phyloP scores from a whole-genome alignment of 805 yeast genomes.

The Yarrowia hollandica region DNA sequence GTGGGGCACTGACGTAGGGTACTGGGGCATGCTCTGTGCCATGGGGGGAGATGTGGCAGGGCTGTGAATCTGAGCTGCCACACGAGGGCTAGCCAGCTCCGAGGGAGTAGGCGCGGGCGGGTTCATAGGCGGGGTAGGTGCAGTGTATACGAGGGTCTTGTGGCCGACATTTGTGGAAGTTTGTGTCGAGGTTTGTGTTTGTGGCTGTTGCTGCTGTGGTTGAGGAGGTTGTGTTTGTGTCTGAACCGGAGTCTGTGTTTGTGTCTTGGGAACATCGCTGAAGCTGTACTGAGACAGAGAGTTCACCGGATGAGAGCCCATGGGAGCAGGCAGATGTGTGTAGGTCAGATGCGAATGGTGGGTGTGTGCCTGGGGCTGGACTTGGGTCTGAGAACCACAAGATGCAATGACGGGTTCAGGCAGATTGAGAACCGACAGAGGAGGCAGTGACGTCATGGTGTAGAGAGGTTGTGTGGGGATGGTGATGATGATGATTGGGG shows the following conservation, averaged over 20 bases:
- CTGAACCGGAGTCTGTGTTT: not conserved
- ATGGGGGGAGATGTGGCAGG: slow-evolving; percentile 3
- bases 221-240: no score
- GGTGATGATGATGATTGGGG: no score
- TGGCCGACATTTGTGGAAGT: not conserved
- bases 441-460: slow-evolving; percentile 8
- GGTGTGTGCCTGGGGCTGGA: not conserved
- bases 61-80: not conserved
- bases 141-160: no score
- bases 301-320: not conserved
- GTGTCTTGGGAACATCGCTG: not conserved
- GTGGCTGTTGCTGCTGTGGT: no score
- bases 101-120: slow-evolving; percentile 5
- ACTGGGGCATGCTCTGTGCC: not conserved
- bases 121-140: not conserved
- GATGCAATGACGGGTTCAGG: slow-evolving; percentile 7
- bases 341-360: not conserved
- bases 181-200: no score
- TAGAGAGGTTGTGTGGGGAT: no score
- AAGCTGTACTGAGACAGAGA: not conserved
- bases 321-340: slow-evolving; percentile 2
- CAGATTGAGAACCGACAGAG: slow-evolving; percentile 8
- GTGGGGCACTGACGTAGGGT: not conserved
- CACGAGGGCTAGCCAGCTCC: not conserved
- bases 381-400: not conserved